Conservation (phyloP, 2,329 filamentous ascomycete species). For the Claviceps pazoutovae region DNA sequence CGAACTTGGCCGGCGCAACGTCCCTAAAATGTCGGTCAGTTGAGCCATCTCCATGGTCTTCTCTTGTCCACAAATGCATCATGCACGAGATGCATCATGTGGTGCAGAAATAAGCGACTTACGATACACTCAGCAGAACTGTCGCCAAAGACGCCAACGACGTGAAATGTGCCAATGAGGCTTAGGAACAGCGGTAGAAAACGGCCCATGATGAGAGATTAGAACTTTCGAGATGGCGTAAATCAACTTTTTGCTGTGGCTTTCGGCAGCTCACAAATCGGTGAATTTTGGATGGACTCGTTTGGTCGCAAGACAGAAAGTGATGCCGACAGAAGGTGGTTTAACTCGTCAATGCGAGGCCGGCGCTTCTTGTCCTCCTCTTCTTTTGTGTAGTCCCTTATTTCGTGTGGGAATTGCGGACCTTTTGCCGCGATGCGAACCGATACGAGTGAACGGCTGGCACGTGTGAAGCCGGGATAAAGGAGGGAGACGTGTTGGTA, state of each 20-base stretch:
- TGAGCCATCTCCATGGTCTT: background rate
- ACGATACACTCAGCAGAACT: constrained; percentile 16
- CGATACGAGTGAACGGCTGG: background rate
- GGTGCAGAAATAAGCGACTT: constrained; percentile 9
- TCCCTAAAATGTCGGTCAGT: constrained; percentile 6
- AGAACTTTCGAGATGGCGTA: background rate
- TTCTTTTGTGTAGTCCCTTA: background rate
- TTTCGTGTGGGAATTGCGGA: background rate
- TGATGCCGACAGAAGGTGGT: background rate
- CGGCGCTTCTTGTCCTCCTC: background rate
- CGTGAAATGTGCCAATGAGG: constrained; percentile 16
- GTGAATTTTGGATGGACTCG: background rate
- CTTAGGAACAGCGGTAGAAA: constrained; percentile 10
- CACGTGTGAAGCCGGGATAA: background rate
- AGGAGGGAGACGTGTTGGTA: background rate
- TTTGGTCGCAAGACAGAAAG: background rate
- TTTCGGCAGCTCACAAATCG: background rate
- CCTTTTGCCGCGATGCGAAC: background rate
- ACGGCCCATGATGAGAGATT: constrained; percentile 3
- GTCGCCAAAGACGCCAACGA: constrained; percentile 14
- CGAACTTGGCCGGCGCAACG: constrained; percentile 11
- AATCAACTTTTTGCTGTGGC: background rate
- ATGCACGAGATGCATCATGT: background rate
- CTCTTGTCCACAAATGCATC: too few relatives aligned
- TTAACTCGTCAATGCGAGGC: background rate